Conservation (phyloP, 1,284 basidiomycete genomes). For the Moniliophthora roreri region DNA sequence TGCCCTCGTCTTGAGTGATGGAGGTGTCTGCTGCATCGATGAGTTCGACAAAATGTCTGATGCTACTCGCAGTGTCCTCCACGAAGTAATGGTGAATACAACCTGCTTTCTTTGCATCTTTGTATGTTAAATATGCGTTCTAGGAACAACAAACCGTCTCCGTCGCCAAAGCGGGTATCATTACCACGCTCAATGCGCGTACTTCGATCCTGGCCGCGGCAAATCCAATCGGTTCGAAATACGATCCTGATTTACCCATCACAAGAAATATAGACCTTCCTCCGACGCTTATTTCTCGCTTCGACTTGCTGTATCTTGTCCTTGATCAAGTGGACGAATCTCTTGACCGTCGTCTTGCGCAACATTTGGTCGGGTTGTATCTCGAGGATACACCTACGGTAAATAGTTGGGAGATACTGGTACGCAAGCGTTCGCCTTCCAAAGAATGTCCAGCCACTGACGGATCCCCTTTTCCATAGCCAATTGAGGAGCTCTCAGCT, state of each 20-base stretch:
- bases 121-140: background rate
- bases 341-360: constrained; percentile 86
- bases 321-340: constrained; percentile 93
- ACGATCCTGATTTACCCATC: constrained; percentile 88
- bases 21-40: constrained; percentile 98
- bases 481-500: constrained; percentile 86
- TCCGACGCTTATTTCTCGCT: constrained; percentile 96
- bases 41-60: constrained; percentile 99
- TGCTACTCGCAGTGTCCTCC: constrained; percentile 91
- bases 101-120: background rate
- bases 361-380: constrained; percentile 92
- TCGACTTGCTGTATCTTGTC: constrained; percentile 97
- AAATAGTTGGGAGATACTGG: constrained; percentile 74
- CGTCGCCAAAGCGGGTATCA: constrained; percentile 99
- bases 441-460: background rate
- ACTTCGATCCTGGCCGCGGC: constrained; percentile 97
- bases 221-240: constrained; percentile 96
- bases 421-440: constrained; percentile 33
- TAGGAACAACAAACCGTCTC: constrained; percentile 99
- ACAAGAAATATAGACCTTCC: constrained; percentile 91
- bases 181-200: constrained; percentile 96
- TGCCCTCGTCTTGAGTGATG: constrained; percentile 94
- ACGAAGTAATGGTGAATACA: constrained; percentile 93
- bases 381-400: constrained; percentile 85
- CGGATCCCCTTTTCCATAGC: constrained; percentile 42